Percentiles rank a stretch among this genome's conserved stretches.
These are phyloP conservation scores for Isabelozyma heimii DNA, from an alignment of 805 yeast species.

Conservation along the genomic window DNA sequence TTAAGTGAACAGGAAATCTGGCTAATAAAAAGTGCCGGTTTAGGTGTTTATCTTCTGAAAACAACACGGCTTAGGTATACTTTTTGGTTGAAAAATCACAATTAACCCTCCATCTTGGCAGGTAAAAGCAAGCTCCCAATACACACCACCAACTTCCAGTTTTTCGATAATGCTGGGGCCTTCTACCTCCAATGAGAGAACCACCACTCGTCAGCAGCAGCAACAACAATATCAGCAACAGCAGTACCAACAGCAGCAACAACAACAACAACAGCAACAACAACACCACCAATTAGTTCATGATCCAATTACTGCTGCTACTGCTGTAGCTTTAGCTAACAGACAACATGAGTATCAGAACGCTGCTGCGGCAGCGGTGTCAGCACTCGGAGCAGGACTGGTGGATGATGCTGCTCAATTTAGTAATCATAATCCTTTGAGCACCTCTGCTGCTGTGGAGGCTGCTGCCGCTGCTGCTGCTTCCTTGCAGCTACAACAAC, in stretches of 20 bases:
- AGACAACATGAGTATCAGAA: constrained; percentile 6
- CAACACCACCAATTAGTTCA: constrained; percentile 7
- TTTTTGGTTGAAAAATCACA: too few relatives aligned
- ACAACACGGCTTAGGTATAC: too few relatives aligned
- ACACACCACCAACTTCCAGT: too few relatives aligned
- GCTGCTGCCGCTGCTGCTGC: constrained; percentile 7
- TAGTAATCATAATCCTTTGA: neutral
- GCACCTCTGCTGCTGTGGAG: constrained; percentile 1
- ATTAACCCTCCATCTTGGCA: too few relatives aligned
- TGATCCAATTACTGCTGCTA: constrained; percentile 5
- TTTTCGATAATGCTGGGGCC: constrained; percentile 23
- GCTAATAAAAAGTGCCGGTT: too few relatives aligned
- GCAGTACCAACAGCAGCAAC: constrained; percentile 4
- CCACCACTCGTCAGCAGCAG: constrained; percentile 12
- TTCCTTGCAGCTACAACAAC: constrained; percentile 10
- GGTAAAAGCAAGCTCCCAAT: too few relatives aligned
- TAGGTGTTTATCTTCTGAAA: too few relatives aligned
- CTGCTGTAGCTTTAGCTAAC: constrained; percentile 4
- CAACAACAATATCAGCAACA: constrained; percentile 15
- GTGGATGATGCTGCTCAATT: constrained; percentile 2
- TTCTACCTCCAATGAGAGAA: constrained; percentile 29
- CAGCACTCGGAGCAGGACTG: neutral
- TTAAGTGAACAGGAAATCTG: neutral
- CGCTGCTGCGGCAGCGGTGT: constrained; percentile 4
- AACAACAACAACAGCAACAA: constrained; percentile 9